These are phyloP conservation scores for Gomphus sp. DNA, from an alignment of 1,284 basidiomycete species.

Conservation along the genomic window DNA sequence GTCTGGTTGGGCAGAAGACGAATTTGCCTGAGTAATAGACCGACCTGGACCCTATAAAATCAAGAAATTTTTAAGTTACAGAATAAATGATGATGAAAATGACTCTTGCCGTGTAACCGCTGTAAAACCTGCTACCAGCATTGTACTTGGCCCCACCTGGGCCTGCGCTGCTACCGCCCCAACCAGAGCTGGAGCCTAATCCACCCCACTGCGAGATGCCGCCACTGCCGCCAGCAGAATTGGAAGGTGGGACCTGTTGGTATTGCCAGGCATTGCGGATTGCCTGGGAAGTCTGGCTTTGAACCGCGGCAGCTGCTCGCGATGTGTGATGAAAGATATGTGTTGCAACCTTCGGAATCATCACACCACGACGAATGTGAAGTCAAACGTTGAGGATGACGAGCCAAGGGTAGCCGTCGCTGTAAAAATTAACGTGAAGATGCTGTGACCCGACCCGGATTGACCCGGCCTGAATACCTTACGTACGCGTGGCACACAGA, in stretches of 20 bases:
- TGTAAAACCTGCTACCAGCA: conserved; percentile 58
- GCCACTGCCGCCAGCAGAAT: conserved; percentile 23
- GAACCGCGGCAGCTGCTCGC: conserved; percentile 63
- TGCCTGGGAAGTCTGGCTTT: conserved; percentile 53
- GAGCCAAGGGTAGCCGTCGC: not conserved
- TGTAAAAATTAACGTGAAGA: not conserved
- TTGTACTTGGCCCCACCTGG: conserved; percentile 60
- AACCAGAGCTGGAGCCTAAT: conserved; percentile 41
- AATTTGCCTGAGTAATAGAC: conserved; percentile 60
- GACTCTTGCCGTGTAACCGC: conserved; percentile 40
- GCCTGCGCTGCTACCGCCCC: conserved; percentile 44
- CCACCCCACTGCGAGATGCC: conserved; percentile 34
- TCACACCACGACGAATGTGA: conserved; percentile 19
- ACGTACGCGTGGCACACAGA: not conserved
- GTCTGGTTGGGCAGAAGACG: conserved; percentile 41
- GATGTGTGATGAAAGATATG: conserved; percentile 65
- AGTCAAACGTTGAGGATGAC: not conserved
- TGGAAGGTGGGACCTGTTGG: conserved; percentile 30
- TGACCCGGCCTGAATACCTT: not conserved
- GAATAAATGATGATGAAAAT: conserved; percentile 7
- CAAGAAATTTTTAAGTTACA: conserved; percentile 2
- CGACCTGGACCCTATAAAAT: conserved; percentile 47
- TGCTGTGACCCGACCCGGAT: not conserved
- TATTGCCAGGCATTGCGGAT: conserved; percentile 67
- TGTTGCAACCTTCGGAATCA: conserved; percentile 75